Conservation (phyloP, 1,139 yeast species). For the Yamadazyma triangularis region DNA sequence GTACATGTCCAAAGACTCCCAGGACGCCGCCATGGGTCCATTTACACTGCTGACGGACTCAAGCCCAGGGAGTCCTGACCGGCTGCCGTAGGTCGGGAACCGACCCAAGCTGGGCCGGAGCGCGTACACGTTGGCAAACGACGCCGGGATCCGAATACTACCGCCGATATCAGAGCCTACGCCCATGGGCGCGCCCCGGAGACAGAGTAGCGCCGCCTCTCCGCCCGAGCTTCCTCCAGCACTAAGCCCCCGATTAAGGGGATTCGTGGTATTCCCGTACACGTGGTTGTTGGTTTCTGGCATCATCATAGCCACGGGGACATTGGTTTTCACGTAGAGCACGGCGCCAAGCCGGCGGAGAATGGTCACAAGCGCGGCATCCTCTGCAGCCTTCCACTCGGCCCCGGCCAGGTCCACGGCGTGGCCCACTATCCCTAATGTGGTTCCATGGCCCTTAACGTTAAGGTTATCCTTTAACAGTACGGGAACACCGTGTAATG, state of each 20-base stretch:
- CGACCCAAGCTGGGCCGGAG: conserved; percentile 47
- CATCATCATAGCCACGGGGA: conserved; percentile 37
- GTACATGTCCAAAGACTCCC: conserved; percentile 25
- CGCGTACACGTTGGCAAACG: conserved; percentile 44
- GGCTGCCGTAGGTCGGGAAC: conserved; percentile 45
- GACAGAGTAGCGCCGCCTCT: conserved; percentile 31
- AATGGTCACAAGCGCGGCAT: conserved; percentile 22
- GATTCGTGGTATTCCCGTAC: conserved; percentile 30
- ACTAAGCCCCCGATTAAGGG: conserved; percentile 25
- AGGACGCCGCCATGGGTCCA: conserved; percentile 27
- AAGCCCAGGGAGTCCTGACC: conserved; percentile 56
- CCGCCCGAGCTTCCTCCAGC: conserved; percentile 39
- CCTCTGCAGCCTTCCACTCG: conserved; percentile 22
- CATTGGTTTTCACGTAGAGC: conserved; percentile 29
- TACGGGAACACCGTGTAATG: conserved; percentile 60
- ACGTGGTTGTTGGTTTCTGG: conserved; percentile 33
- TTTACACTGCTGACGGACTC: conserved; percentile 32
- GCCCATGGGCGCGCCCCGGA: conserved; percentile 44
- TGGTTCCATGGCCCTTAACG: conserved; percentile 47
- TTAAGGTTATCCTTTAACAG: conserved; percentile 62
- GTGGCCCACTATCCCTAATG: conserved; percentile 42
- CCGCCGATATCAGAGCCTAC: conserved; percentile 60
- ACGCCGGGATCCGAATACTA: conserved; percentile 44
- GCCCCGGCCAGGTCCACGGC: conserved; percentile 25
- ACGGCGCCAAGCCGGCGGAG: conserved; percentile 29